phyloP scores from a whole-genome alignment of 2,329 filamentous ascomycete genomes.

The Paracoccidioides brasiliensis region DNA sequence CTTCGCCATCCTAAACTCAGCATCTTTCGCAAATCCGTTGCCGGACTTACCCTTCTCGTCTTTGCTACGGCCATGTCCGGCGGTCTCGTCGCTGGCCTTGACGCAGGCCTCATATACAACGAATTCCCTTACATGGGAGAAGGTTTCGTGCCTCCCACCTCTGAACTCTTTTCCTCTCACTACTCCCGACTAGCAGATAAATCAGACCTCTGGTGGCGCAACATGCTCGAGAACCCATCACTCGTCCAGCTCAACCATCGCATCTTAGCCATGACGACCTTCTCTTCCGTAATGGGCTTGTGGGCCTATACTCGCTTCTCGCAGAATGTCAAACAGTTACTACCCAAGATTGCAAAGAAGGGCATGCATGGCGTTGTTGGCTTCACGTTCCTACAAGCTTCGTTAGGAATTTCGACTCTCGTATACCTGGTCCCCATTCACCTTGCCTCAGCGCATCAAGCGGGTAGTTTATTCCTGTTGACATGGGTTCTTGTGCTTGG shows the following conservation, averaged over 20 bases:
- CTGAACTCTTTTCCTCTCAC: slow-evolving; percentile 73
- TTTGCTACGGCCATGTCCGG: slow-evolving; percentile 90
- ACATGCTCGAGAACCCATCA: slow-evolving; percentile 93
- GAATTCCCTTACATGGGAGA: slow-evolving; percentile 93
- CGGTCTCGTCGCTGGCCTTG: slow-evolving; percentile 82
- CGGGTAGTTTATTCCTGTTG: slow-evolving; percentile 71
- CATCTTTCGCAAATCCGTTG: slow-evolving; percentile 59
- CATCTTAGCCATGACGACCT: slow-evolving; percentile 79
- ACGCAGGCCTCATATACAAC: slow-evolving; percentile 96
- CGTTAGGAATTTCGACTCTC: slow-evolving; percentile 77
- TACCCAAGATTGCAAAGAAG: slow-evolving; percentile 47
- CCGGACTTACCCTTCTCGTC: slow-evolving; percentile 58
- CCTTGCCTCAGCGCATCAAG: slow-evolving; percentile 83
- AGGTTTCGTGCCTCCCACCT: slow-evolving; percentile 64
- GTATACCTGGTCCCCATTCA: slow-evolving; percentile 87
- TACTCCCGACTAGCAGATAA: slow-evolving; percentile 68
- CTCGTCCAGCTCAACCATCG: slow-evolving; percentile 93
- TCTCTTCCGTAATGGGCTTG: slow-evolving; percentile 64
- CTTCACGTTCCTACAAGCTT: slow-evolving; percentile 67
- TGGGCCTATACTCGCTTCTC: slow-evolving; percentile 68
- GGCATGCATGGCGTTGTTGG: slow-evolving; percentile 71
- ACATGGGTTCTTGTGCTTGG: slow-evolving; percentile 71
- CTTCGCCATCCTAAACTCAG: slow-evolving; percentile 56
- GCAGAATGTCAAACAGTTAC: slow-evolving; percentile 44
- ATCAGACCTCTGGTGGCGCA: slow-evolving; percentile 88